Base-by-base conservation (phyloP, 257 asterid species). In the Nicotiana noctiflora region DNA sequence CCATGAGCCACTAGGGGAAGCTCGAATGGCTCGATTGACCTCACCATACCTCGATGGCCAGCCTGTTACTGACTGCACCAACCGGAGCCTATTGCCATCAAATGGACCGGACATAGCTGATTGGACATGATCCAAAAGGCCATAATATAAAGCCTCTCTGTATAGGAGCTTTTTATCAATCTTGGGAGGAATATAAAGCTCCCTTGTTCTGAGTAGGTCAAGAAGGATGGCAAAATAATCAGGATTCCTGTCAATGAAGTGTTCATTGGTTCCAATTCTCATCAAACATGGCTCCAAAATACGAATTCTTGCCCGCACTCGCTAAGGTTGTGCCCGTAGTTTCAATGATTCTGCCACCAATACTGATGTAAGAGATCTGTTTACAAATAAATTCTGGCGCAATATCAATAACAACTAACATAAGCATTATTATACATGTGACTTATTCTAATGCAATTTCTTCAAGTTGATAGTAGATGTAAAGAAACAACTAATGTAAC, bases 191-290 rank as follows among this genome's bases (percentile, higher is more conserved):
- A 90, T 76, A 62, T 83, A 79, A 74, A 94, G 93, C 87, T 93
- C 97, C 82, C 98, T 96, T 60, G 97, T 90, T 76, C 98, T 85
- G 76, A 93, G 92, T 13, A 93, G 90, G 92, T 93, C 94, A 27
- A 94, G 92, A 25, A 25, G 27, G 27, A 25, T 1, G 27, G 27
- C 27, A 25, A 25, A 25, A 25, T 25, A 25, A 25, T 25, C 27
- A 25, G 27, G 27, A 25, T 25, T 25, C 1, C 27, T 25, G 1
- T 25, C 27, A 1, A 25, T 25, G 27, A 25, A 25, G 27, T 25
- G 27, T 25, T 25, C 27, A 25, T 25, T 25, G 27, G 27, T 25
- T 25, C 27, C 27, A 25, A 25, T 25, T 25, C 1, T 25, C 27
- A 25, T 25, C 27, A 25, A 25, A 25, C 27, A 25, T 25, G 27